A percentile compares a stretch with the other conserved stretches of the same genome.
These are phyloP conservation scores for Syzygium syzygioides DNA, from an alignment of 441 rosid genomes.

Conservation along the genomic window DNA sequence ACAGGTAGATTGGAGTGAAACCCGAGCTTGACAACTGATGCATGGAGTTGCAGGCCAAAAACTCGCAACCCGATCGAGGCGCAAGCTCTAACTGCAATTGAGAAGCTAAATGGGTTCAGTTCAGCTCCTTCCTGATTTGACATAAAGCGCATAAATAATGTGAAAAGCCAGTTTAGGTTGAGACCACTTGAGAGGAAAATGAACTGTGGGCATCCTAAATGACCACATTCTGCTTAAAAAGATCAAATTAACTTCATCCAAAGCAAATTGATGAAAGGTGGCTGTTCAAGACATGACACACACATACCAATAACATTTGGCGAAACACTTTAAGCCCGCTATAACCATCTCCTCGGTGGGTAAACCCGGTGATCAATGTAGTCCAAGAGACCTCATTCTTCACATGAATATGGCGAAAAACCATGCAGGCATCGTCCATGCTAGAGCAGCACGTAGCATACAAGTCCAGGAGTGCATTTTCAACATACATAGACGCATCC, in stretches of 20 bases:
- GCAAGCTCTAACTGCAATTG: conserved; percentile 83
- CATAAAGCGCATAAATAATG: not conserved
- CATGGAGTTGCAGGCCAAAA: conserved; percentile 67
- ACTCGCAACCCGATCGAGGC: conserved; percentile 48
- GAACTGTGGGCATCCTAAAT: not conserved
- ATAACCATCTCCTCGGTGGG: conserved; percentile 65
- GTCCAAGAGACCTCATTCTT: conserved; percentile 85
- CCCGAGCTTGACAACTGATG: conserved; percentile 53
- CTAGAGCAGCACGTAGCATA: conserved; percentile 52
- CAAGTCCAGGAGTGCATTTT: conserved; percentile 68
- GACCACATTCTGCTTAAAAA: not conserved
- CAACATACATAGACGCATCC: conserved; percentile 57
- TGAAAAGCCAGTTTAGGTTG: not conserved
- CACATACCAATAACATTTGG: conserved; percentile 62
- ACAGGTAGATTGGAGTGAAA: conserved; percentile 67
- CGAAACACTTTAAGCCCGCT: conserved; percentile 53
- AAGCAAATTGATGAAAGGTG: not conserved
- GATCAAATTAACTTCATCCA: conserved; percentile 1
- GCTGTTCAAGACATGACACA: not conserved
- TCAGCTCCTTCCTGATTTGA: conserved; percentile 51
- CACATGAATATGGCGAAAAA: conserved; percentile 42
- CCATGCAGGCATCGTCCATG: conserved; percentile 55
- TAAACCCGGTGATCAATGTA: conserved; percentile 66
- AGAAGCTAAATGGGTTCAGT: conserved; percentile 57
- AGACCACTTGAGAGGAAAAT: not conserved